Evolutionary conservation across 805 yeast species (phyloP).

Genomic region (Sugiyamaella valdiviana): DNA sequence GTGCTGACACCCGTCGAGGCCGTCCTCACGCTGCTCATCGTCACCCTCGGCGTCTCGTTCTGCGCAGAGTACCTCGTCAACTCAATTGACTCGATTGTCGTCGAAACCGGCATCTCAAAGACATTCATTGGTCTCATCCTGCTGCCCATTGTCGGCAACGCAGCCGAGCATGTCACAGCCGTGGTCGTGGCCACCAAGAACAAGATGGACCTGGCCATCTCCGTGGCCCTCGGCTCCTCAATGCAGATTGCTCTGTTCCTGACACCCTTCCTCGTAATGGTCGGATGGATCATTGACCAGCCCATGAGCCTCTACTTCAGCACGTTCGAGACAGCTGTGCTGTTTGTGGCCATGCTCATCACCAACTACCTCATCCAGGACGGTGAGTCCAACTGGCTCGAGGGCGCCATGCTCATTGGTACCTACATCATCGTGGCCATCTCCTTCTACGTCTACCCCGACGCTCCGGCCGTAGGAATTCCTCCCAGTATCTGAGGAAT

Average conservation of each 20-base stretch:
- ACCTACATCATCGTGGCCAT: slow-evolving; percentile 83
- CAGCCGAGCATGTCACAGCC: slow-evolving; percentile 98
- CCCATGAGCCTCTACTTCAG: slow-evolving; percentile 92
- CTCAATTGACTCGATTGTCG: slow-evolving; percentile 85
- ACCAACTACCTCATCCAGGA: slow-evolving; percentile 83
- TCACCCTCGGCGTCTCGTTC: slow-evolving; percentile 76
- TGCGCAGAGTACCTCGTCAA: slow-evolving; percentile 94
- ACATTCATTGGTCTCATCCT: slow-evolving; percentile 91
- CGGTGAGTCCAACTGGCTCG: slow-evolving; percentile 95
- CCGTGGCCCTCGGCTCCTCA: slow-evolving; percentile 95
- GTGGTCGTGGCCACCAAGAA: slow-evolving; percentile 90
- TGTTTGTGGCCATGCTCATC: slow-evolving; percentile 84
- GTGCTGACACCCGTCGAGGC: slow-evolving; percentile 52
- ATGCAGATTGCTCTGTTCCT: slow-evolving; percentile 92
- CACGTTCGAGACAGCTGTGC: slow-evolving; percentile 86
- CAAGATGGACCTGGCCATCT: slow-evolving; percentile 95
- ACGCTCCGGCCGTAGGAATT: background rate
- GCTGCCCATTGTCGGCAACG: slow-evolving; percentile 96
- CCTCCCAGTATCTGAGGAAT: background rate
- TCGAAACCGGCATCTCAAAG: slow-evolving; percentile 77
- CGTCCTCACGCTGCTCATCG: slow-evolving; percentile 45
- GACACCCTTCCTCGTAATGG: slow-evolving; percentile 88
- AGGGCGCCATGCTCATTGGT: slow-evolving; percentile 86
- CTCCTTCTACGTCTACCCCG: slow-evolving; percentile 88
- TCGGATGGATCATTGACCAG: slow-evolving; percentile 87